A percentile compares a stretch with the other conserved stretches of the same genome.
Conservation (phyloP, 106 monocot genomes). For the Allium fistulosum region DNA sequence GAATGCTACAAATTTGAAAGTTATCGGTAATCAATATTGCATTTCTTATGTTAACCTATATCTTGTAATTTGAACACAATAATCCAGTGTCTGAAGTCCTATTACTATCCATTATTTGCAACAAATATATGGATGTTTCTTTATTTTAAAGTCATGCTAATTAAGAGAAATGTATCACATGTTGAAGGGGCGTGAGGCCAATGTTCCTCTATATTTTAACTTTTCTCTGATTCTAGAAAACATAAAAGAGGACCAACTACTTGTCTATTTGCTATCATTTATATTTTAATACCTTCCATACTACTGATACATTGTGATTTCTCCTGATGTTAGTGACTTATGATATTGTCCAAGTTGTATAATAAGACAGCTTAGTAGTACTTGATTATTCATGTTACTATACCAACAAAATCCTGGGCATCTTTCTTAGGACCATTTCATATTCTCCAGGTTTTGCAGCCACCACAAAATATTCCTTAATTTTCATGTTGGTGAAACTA, state of each 20-base stretch:
- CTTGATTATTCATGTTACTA: constrained; percentile 1
- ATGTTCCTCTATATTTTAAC: background rate
- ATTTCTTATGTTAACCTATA: too few species aligned
- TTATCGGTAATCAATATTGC: too few species aligned
- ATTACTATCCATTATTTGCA: background rate
- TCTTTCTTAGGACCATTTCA: constrained; percentile 9
- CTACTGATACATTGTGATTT: background rate
- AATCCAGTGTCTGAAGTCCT: too few species aligned
- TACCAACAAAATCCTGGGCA: constrained; percentile 3
- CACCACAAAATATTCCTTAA: constrained; percentile 3
- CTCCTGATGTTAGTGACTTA: background rate
- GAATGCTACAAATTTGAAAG: too few species aligned
- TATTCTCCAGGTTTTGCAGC: constrained; percentile 1
- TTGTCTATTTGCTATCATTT: constrained; percentile 1
- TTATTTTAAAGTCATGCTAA: too few species aligned
- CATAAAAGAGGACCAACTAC: background rate
- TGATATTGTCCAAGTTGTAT: background rate
- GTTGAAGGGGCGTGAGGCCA: background rate
- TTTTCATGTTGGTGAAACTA: constrained; percentile 5
- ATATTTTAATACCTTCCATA: background rate
- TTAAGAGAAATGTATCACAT: background rate
- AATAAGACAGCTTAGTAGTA: constrained; percentile 1
- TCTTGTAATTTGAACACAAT: too few species aligned
- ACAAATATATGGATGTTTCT: constrained; percentile 6
- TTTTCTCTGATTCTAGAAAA: background rate